Evolutionary conservation across 108 stramenopile genomes (phyloP), one percentile per base, ranked within the genome.

Genomic region (Cyclotella atomus): DNA sequence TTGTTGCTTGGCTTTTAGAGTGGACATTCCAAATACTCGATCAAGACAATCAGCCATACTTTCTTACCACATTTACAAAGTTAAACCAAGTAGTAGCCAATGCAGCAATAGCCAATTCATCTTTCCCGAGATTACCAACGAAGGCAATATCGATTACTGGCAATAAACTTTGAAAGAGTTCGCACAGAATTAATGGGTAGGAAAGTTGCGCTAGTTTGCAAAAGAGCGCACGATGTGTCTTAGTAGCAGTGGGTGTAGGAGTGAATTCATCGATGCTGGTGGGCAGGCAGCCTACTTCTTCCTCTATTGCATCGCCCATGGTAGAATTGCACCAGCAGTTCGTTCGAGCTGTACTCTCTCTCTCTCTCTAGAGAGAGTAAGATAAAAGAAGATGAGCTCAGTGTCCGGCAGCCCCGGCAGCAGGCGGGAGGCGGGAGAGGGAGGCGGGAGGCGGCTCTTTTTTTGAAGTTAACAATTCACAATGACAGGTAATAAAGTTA

Each of bases 11-110:
- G 12, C 43, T 44, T 44, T 14, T 44, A 14, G 15, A 44, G 9
- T 9, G 43, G 15, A 14, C 9, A 15, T 44, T 44, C 15, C 43
- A 44, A 15, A 44, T 14, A 44, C 15, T 14, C 43, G 43, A 44
- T 44, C 43, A 14, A 44, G 43, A 15, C 15, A 44, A 69, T 12
- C n/a, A n/a, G n/a, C n/a, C n/a, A n/a, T n/a, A n/a, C n/a, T n/a
- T n/a, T n/a, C n/a, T n/a, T n/a, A n/a, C n/a, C 6, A 75, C 45
- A 38, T 82, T 75, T 59, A 72, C 71, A 30, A 82, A 23, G 46
- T 82, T 82, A 64, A 82, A 82, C 81, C 81, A 82, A 9, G 70
- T 75, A 16, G 75, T 82, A 24, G 81, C 81, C 19, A 82, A 43
- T 9, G 81, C 81, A 19, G 75, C 69, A 15, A 68, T 74, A 2